Evolutionary conservation across 495 filamentous ascomycete genomes (phyloP).

Genomic region (Podospora pseudopauciseta): DNA sequence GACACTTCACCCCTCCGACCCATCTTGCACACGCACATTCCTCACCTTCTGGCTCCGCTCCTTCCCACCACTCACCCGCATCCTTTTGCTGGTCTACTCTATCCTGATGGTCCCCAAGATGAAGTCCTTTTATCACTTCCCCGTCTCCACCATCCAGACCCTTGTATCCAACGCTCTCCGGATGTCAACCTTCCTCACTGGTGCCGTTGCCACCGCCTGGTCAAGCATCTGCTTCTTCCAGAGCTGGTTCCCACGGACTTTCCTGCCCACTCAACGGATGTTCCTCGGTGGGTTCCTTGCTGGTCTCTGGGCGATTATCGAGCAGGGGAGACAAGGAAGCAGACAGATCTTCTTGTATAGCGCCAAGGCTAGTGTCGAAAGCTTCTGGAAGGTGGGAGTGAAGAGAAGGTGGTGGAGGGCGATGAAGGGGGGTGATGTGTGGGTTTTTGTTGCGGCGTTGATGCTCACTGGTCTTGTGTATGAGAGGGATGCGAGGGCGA

Average conservation of each 20-base stretch:
- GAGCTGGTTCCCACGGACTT: conserved; percentile 63
- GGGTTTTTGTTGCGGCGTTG: conserved; percentile 73
- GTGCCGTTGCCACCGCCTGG: conserved; percentile 77
- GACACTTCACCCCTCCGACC: conserved; percentile 81
- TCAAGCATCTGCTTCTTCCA: conserved; percentile 84
- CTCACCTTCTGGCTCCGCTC: conserved; percentile 75
- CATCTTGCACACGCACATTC: conserved; percentile 82
- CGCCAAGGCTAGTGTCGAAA: conserved; percentile 69
- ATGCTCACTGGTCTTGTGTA: conserved; percentile 75
- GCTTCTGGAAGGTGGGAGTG: conserved; percentile 82
- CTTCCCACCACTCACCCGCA: conserved; percentile 71
- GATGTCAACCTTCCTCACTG: conserved; percentile 69
- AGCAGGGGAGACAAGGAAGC: conserved; percentile 51
- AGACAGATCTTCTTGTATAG: conserved; percentile 66
- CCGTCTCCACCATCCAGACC: conserved; percentile 58
- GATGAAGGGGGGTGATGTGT: conserved; percentile 74
- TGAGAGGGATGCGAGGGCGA: conserved; percentile 62
- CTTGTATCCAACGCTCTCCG: conserved; percentile 62
- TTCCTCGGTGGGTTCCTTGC: conserved; percentile 83
- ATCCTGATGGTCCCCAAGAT: conserved; percentile 63
- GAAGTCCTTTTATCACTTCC: conserved; percentile 60
- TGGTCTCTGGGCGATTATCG: conserved; percentile 76
- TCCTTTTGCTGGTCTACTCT: conserved; percentile 68
- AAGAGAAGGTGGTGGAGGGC: conserved; percentile 83
- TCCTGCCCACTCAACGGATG: conserved; percentile 78